Percentiles rank a stretch among this genome's conserved stretches.
These are phyloP conservation scores for Sorghum bicolor DNA, from an alignment of 176 grass and related monocot species.

Conservation along the genomic window Sorghum_bicolor_NCBIv3 NC_012873.2:704501-705000, in stretches of 20 bases:
- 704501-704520: too few species aligned
- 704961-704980: slow-evolving; percentile 32
- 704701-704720: neutral
- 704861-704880: neutral
- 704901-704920: neutral
- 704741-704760: neutral
- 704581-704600: too few species aligned
- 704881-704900: neutral
- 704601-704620: too few species aligned
- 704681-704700: neutral
- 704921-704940: neutral
- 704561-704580: too few species aligned
- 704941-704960: neutral
- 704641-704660: neutral
- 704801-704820: neutral
- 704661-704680: neutral
- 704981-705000: slow-evolving; percentile 31
- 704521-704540: too few species aligned
- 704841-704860: slow-evolving; percentile 4
- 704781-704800: slow-evolving; percentile 3
- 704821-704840: neutral
- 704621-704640: neutral
- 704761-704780: neutral
- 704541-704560: too few species aligned
- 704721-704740: neutral